phyloP scores from a whole-genome alignment of 2,329 filamentous ascomycete species.

The Aspergillus fumigatiaffinis region DNA sequence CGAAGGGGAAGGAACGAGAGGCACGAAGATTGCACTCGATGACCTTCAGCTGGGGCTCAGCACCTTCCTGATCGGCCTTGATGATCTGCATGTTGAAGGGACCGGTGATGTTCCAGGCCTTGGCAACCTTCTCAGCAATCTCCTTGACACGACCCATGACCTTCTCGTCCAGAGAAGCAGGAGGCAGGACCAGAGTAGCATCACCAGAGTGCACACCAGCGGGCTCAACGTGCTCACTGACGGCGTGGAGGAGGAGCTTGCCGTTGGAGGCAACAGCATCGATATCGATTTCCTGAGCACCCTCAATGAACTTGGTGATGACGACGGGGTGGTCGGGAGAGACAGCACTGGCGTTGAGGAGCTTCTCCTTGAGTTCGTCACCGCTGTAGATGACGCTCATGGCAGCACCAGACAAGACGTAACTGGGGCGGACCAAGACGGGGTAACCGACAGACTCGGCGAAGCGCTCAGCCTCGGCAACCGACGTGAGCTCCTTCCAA shows the following conservation, averaged over 20 bases:
- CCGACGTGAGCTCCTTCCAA: conserved; percentile 95
- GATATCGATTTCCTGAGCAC: conserved; percentile 92
- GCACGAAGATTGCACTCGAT: conserved; percentile 98
- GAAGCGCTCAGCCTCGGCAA: conserved; percentile 81
- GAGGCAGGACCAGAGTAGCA: conserved; percentile 88
- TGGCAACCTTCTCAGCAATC: conserved; percentile 92
- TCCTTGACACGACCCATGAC: conserved; percentile 88
- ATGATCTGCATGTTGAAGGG: conserved; percentile 99
- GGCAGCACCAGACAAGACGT: conserved; percentile 93
- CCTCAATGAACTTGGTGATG: conserved; percentile 97
- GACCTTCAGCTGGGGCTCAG: conserved; percentile 78
- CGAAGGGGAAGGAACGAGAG: conserved; percentile 96
- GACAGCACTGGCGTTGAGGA: conserved; percentile 82
- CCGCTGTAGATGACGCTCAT: conserved; percentile 95
- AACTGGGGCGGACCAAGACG: conserved; percentile 88
- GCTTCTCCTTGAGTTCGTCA: conserved; percentile 89
- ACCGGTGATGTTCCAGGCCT: conserved; percentile 94
- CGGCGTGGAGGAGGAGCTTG: conserved; percentile 82
- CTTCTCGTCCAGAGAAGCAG: conserved; percentile 68
- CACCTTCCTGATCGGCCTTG: conserved; percentile 76
- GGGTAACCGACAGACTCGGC: conserved; percentile 84
- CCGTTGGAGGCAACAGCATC: conserved; percentile 87
- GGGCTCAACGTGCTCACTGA: conserved; percentile 94
- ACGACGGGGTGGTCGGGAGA: conserved; percentile 97
- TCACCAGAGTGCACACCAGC: conserved; percentile 98